A percentile compares a stretch with the other conserved stretches of the same genome.
Conservation (phyloP, 495 filamentous ascomycete genomes). For the Penicillium paxilli region DNA sequence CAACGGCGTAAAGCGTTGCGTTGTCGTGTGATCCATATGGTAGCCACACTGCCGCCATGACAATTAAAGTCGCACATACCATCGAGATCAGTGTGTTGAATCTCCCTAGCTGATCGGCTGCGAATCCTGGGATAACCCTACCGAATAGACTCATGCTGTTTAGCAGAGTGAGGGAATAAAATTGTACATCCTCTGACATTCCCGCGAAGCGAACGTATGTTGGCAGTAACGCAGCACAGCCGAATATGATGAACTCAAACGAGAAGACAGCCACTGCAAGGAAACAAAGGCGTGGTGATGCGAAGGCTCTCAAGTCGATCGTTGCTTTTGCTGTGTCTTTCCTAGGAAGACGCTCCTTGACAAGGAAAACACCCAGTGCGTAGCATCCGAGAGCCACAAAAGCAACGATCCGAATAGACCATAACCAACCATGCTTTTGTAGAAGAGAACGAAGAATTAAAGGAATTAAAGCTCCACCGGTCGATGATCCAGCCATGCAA, state of each 20-base stretch:
- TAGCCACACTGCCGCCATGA: slow-evolving; percentile 58
- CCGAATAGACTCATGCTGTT: slow-evolving; percentile 53
- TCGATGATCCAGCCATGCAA: slow-evolving; percentile 57
- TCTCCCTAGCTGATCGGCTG: slow-evolving; percentile 68
- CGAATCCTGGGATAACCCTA: slow-evolving; percentile 65
- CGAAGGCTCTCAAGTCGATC: slow-evolving; percentile 56
- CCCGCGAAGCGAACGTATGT: slow-evolving; percentile 43
- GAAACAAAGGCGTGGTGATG: slow-evolving; percentile 55
- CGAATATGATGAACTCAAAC: slow-evolving; percentile 56
- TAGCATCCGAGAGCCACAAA: slow-evolving; percentile 58
- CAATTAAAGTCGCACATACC: slow-evolving; percentile 46
- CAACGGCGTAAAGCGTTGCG: slow-evolving; percentile 53
- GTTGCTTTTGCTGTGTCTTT: slow-evolving; percentile 30
- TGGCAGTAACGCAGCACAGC: slow-evolving; percentile 48
- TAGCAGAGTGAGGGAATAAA: slow-evolving; percentile 37
- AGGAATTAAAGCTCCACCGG: slow-evolving; percentile 64
- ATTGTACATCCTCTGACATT: slow-evolving; percentile 27
- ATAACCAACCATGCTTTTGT: slow-evolving; percentile 53
- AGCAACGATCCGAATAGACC: slow-evolving; percentile 59
- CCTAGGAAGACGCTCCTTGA: slow-evolving; percentile 52
- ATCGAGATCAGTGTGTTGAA: slow-evolving; percentile 56
- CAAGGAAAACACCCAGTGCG: slow-evolving; percentile 50
- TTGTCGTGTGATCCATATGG: slow-evolving; percentile 51
- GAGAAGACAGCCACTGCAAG: slow-evolving; percentile 53
- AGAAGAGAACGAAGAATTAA: slow-evolving; percentile 52